Evolutionary conservation across 441 rosid species (phyloP), one percentile per base, ranked within the genome.

Genomic region (Erodium moschatum): DNA sequence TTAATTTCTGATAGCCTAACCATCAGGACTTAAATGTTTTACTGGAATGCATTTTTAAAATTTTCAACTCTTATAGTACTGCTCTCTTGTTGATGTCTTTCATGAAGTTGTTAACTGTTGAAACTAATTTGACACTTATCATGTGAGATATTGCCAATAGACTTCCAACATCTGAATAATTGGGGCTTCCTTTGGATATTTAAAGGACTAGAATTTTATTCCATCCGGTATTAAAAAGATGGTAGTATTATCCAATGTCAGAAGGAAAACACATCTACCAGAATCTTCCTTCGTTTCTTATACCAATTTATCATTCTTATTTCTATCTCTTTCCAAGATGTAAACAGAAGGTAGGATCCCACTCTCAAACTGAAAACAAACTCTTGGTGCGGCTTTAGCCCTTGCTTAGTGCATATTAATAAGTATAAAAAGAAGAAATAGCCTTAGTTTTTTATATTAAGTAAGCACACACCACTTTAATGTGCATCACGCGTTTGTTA

Each of bases 341-440:
- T 31, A 62, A 62, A 62, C 65, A 62, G 38, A 62, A 13, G 65
- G 40, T 24, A 62, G 12, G 65, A 21, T 61, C 65, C 65, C 65
- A 11, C 38, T 24, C 18, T 60, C 15, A 60, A 60, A 60, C 6
- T 4, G 33, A 24, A 60, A 60, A 60, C 33, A 21, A 60, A 60
- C 64, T 60, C 35, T 6, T 6, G 24, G 62, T 56, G 62, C 7
- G 27, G 62, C 27, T 56, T 11, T 56, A 56, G 12, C 19, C 12
- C 62, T 56, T 56, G 62, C 62, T 54, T 56, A 56, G 62, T 56
- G 19, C 24, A 7, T 5, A 56, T 56, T 18, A 56, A 16, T n/a
- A 52, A 52, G 60, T 16, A 52, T 6, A 52, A 6, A 13, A 64
- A 15, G 42, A 62, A 62, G 18, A 64, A 29, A 29, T 64, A 64